phyloP scores from a whole-genome alignment of 116 monocot genomes.

The Posidonia oceanica region DNA sequence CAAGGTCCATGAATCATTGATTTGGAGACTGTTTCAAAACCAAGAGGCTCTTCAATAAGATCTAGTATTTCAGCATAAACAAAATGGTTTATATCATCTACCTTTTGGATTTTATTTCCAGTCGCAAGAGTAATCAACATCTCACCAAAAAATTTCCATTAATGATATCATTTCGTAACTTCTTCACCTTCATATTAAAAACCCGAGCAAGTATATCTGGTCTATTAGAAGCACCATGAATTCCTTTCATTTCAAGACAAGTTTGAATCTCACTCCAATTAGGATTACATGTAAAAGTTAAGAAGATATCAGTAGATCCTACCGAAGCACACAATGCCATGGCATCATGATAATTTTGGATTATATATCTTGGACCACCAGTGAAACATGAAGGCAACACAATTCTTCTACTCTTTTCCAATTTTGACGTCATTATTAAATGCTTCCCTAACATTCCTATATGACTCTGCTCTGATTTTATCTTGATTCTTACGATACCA shows the following conservation, averaged over 20 bases:
- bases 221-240: too few relatives aligned
- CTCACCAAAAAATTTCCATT: background rate
- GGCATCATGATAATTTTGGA: too few relatives aligned
- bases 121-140: background rate
- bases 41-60: too few relatives aligned
- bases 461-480: background rate
- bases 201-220: too few relatives aligned
- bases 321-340: slow-evolving; percentile 25
- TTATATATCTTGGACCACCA: slow-evolving; percentile 16
- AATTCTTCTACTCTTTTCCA: background rate
- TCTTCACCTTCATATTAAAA: too few relatives aligned
- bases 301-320: too few relatives aligned
- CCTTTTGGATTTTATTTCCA: background rate
- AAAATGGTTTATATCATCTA: background rate
- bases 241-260: too few relatives aligned
- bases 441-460: background rate
- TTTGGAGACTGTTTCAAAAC: too few relatives aligned
- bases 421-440: background rate
- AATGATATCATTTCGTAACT: slow-evolving; percentile 3
- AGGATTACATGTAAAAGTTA: too few relatives aligned
- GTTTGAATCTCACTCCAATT: too few relatives aligned
- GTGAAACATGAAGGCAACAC: slow-evolving; percentile 8
- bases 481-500: too few relatives aligned
- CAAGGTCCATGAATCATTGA: too few relatives aligned
- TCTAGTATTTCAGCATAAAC: slow-evolving; percentile 1